These are phyloP conservation scores for Apiospora marii DNA, from an alignment of 2,329 filamentous ascomycete species.

Conservation along the genomic window DNA sequence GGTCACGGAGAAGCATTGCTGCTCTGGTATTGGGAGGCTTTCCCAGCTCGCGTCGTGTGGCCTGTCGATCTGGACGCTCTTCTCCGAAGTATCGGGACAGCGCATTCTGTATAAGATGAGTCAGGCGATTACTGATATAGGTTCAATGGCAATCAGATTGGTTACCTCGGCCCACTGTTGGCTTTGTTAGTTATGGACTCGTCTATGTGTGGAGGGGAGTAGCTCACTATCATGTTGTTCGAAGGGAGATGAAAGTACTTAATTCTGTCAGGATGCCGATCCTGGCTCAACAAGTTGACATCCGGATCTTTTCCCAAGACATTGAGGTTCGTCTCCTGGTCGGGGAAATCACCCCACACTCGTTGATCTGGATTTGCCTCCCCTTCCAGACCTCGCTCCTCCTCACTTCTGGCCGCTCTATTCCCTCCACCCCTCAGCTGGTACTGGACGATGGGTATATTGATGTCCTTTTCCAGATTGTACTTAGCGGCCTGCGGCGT, in stretches of 20 bases:
- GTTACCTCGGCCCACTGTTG: constrained; percentile 43
- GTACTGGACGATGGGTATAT: constrained; percentile 35
- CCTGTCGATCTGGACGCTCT: constrained; percentile 27
- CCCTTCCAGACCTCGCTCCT: neutral
- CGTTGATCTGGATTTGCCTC: neutral
- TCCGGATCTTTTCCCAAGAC: constrained; percentile 24
- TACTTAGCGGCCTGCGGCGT: constrained; percentile 28
- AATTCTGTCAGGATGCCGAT: neutral
- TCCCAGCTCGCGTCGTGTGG: constrained; percentile 24
- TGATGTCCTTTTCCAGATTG: constrained; percentile 33
- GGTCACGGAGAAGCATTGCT: constrained; percentile 40
- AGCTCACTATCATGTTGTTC: constrained; percentile 45
- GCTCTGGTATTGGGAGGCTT: constrained; percentile 29
- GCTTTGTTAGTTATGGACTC: no score
- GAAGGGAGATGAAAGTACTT: constrained; percentile 43
- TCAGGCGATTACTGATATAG: no score
- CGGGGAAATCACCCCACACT: constrained; percentile 35
- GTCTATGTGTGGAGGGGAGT: no score
- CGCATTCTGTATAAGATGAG: constrained; percentile 37
- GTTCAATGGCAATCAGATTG: no score
- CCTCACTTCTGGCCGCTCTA: neutral
- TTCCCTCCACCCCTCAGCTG: neutral
- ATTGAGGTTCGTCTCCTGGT: constrained; percentile 35
- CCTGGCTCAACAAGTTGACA: constrained; percentile 25
- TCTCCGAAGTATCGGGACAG: constrained; percentile 42